Conservation (phyloP, 805 yeast species). For the Metschnikowia santaceciliae region DNA sequence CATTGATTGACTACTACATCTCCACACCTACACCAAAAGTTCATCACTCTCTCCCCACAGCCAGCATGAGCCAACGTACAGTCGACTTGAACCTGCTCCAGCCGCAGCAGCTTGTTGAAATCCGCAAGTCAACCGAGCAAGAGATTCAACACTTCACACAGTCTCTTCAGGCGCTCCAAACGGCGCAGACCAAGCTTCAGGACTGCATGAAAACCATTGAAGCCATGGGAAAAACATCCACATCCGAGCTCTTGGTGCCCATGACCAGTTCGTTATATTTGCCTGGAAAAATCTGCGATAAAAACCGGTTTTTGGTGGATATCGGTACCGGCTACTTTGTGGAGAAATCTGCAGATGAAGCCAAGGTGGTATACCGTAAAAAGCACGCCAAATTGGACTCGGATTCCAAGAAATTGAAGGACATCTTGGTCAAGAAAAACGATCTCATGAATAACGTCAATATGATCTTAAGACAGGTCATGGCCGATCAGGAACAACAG, state of each 20-base stretch:
- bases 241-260: slow-evolving; percentile 69
- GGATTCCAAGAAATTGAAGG: slow-evolving; percentile 71
- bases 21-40: too few relatives aligned
- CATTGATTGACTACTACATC: too few relatives aligned
- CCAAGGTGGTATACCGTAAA: slow-evolving; percentile 64
- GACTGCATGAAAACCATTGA: slow-evolving; percentile 76
- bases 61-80: slow-evolving; percentile 19
- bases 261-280: slow-evolving; percentile 84
- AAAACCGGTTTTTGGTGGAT: slow-evolving; percentile 77
- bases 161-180: slow-evolving; percentile 75
- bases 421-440: slow-evolving; percentile 71
- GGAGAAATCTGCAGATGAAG: slow-evolving; percentile 67
- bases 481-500: slow-evolving; percentile 40
- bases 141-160: slow-evolving; percentile 84
- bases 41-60: not conserved
- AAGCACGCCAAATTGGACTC: slow-evolving; percentile 69
- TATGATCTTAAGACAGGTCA: slow-evolving; percentile 48
- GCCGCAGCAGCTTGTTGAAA: slow-evolving; percentile 79
- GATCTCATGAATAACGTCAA: slow-evolving; percentile 61
- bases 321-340: slow-evolving; percentile 95
- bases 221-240: slow-evolving; percentile 39
- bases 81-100: slow-evolving; percentile 67
- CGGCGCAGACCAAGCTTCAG: slow-evolving; percentile 76
- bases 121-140: slow-evolving; percentile 77
- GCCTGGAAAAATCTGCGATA: slow-evolving; percentile 71